Evolutionary conservation across 306 rosid genomes (phyloP).

Genomic region (Amphicarpaea edgeworthii): DNA sequence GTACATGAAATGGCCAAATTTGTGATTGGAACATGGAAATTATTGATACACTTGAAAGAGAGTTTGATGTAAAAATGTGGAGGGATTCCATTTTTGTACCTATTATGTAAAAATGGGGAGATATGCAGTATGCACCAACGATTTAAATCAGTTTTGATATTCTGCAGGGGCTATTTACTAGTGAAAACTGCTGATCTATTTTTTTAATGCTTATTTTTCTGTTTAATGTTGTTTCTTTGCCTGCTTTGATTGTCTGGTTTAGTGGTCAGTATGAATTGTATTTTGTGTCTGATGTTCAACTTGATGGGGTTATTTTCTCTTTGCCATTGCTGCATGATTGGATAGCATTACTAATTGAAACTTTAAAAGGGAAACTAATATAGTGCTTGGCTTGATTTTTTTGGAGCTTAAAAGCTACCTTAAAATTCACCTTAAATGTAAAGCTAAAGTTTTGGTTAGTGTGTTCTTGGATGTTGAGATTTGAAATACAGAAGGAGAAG

Average conservation of each 20-base stretch:
- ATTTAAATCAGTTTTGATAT: slow-evolving; percentile 1
- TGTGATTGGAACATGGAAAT: slow-evolving; percentile 3
- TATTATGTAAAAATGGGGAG: not conserved
- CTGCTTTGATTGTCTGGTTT: not conserved
- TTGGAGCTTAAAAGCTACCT: not conserved
- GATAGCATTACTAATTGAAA: slow-evolving; percentile 16
- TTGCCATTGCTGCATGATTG: not conserved
- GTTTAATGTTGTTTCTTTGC: not conserved
- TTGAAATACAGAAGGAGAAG: not conserved
- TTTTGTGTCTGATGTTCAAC: not conserved
- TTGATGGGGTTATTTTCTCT: slow-evolving; percentile 8
- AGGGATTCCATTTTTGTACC: not conserved
- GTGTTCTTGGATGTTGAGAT: not conserved
- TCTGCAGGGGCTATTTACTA: slow-evolving; percentile 1
- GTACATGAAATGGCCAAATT: not conserved
- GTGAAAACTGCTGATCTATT: slow-evolving; percentile 5
- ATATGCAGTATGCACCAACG: not conserved
- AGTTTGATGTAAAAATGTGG: not conserved
- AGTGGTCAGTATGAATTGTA: not conserved
- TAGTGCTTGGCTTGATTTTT: not conserved
- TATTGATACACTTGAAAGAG: not conserved
- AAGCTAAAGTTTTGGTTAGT: not conserved
- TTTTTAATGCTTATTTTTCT: slow-evolving; percentile 26
- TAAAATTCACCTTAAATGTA: not conserved
- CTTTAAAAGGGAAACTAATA: not conserved